Evolutionary conservation across 2,329 filamentous ascomycete genomes (phyloP).

Genomic region (Hypoxylon sp.): DNA sequence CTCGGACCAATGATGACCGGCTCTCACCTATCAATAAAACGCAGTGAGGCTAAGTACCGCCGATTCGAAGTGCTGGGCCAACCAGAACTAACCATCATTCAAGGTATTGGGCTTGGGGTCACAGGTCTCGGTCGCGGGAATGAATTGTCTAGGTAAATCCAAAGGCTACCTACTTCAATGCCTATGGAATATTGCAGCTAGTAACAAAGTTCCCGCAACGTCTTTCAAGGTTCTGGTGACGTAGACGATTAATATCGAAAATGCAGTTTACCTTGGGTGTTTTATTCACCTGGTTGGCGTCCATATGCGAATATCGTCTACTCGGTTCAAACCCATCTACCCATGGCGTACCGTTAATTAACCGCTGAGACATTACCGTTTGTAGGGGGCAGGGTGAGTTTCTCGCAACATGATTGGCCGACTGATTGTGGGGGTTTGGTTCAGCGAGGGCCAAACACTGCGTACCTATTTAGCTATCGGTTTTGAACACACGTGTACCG

Average conservation of each 20-base stretch:
- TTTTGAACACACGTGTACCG: slow-evolving; percentile 2
- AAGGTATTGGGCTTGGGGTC: slow-evolving; percentile 14
- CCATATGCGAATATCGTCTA: slow-evolving; percentile 7
- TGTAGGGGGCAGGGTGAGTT: slow-evolving; percentile 35
- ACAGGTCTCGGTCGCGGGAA: slow-evolving; percentile 38
- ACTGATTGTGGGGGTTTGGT: background rate
- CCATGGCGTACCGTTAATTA: slow-evolving; percentile 26
- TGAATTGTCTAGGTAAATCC: slow-evolving; percentile 35
- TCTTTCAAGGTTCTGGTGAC: background rate
- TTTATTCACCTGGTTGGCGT: too few relatives aligned
- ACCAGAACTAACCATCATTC: slow-evolving; percentile 21
- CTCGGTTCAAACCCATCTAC: slow-evolving; percentile 7
- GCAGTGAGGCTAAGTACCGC: slow-evolving; percentile 47
- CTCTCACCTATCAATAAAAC: slow-evolving; percentile 38
- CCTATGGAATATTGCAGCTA: slow-evolving; percentile 45
- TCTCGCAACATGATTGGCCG: slow-evolving; percentile 39
- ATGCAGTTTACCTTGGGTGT: too few relatives aligned
- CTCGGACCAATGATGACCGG: slow-evolving; percentile 33
- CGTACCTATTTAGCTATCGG: too few relatives aligned
- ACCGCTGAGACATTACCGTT: slow-evolving; percentile 46
- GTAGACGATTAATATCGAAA: background rate
- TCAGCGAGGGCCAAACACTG: too few relatives aligned
- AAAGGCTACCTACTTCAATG: slow-evolving; percentile 48
- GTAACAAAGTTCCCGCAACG: slow-evolving; percentile 29
- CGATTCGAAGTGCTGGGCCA: slow-evolving; percentile 40